Evolutionary conservation across 805 yeast species (phyloP), one percentile per base, ranked within the genome.

Genomic region (Candida ulmi): DNA sequence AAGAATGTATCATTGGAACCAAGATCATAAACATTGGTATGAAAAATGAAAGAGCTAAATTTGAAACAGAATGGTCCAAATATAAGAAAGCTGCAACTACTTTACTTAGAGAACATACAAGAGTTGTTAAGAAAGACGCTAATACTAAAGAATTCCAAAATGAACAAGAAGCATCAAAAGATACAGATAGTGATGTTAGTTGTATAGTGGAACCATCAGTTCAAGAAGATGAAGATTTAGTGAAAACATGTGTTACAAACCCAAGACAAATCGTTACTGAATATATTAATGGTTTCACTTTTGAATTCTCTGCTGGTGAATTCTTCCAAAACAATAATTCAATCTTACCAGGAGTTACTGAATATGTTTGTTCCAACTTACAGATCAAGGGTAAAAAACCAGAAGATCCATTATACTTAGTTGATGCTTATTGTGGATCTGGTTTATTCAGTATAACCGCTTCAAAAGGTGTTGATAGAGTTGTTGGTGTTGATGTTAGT

Each of bases 251-350:
- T 61, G 88, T 82, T 12, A 87, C 95, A 0, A 74, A 84, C 42
- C 63, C 85, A 25, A 79, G 90, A 58, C 85, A 81, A 43, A 78
- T 86, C 37, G 93, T 91, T 39, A 77, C 78, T 8, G 97, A 90
- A 56, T 75, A 74, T 50, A 74, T 84, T 33, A 73, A 76, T 43
- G 95, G 91, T 2, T 78, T 72, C 60, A 74, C 79, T 37, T 93
- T 93, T 62, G 81, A 85, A 54, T 93, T 87, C 61, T 80, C 88
- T 25, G 97, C 97, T 0, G 95, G 96, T 40, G 96, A 90, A 60
- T 93, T 93, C 58, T 93, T 93, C 71, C 99, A 91, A 64, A 91
- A 91, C 65, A 91, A 91, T 64, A 90, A 88, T 61, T 81, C 95
- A 17, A 91, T 93, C 19, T 66, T 93, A 45, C 96, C 97, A 3